Evolutionary conservation across 1,284 basidiomycete species (phyloP), one percentile per base, ranked within the genome.

Genomic region (Ustilago shanxiensis): DNA sequence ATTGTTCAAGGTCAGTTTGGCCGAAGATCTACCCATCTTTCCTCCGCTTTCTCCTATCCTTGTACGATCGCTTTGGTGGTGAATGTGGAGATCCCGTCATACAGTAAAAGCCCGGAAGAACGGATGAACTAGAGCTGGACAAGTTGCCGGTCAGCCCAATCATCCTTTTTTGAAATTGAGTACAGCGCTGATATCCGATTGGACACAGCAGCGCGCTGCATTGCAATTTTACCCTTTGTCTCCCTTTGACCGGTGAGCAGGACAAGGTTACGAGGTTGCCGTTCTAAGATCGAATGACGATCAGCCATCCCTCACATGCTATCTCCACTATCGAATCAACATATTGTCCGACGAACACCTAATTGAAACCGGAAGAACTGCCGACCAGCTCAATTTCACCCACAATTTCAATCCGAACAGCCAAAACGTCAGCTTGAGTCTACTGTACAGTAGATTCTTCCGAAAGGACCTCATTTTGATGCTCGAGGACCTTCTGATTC

Each of bases 51-150:
- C n/a, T n/a, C n/a, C n/a, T 37, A 37, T 14, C 35, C 35, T 37
- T 16, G 6, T 14, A 37, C 6, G 6, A 37, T 11, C 14, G 35
- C 7, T 10, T 45, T 16, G 44, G n/a, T 20, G 44, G 14, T 9
- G 14, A 37, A 14, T 37, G 35, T 37, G 35, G 35, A 16, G 35
- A 37, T 9, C 35, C 14, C 44, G 44, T 45, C 44, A 45, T 22
- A 45, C n/a, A n/a, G 31, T 11, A 45, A 45, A n/a, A n/a, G n/a
- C n/a, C n/a, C 44, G 44, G 44, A 6, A 45, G 44, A 45, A 45
- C 44, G n/a, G 18, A 45, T 22, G 44, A 45, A 22, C 44, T 22
- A 45, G n/a, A 45, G 22, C 5, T 3, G n/a, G 9, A 22, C 8
- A 20, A 16, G n/a, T 45, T 45, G 44, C 44, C 44, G 44, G 44